Evolutionary conservation across 306 rosid genomes (phyloP), one percentile per base, ranked within the genome.

Genomic region (Senna siamea): DNA sequence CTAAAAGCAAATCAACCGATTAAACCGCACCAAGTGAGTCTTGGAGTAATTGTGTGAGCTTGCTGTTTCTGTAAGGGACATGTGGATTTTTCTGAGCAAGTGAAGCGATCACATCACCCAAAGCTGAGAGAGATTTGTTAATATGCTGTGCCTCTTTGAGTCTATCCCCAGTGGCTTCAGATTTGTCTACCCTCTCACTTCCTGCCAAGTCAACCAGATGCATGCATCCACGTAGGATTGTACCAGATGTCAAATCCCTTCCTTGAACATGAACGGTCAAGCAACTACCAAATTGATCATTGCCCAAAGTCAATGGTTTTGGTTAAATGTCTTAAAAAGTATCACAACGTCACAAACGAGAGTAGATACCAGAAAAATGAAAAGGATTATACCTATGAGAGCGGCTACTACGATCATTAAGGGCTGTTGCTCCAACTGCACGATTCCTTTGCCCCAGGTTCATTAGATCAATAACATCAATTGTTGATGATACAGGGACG

Each of bases 241-340:
- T 19, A 51, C 97, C 98, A 11, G 97, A 86, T 22, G 98, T 88
- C 89, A 93, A 86, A 83, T 93, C 94, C 81, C 89, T 85, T 81
- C 98, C 98, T 91, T 93, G 98, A 85, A 93, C 85, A 48, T 93
- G 98, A 84, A 93, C 98, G 37, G 97, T 91, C 91, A 93, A 85
- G 87, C 98, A 93, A 80, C 98, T 93, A 89, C 76, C 77, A 86
- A 73, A 81, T 66, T 54, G 61, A 83, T 54, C 65, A 78, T 78
- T 71, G 48, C 9, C n/a, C 77, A 54, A 32, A 43, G 79, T n/a
- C 69, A 72, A 74, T 34, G 9, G 3, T 62, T 44, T 9, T 44
- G 48, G 70, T 66, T 69, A 56, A 75, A 60, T 69, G 60, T 44
- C 40, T 68, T 69, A 13, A 26, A 30, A 44, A 30, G 51, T 18